These are phyloP conservation scores for Solanum pennellii DNA, from an alignment of 257 asterid species.

Conservation along the genomic window DNA sequence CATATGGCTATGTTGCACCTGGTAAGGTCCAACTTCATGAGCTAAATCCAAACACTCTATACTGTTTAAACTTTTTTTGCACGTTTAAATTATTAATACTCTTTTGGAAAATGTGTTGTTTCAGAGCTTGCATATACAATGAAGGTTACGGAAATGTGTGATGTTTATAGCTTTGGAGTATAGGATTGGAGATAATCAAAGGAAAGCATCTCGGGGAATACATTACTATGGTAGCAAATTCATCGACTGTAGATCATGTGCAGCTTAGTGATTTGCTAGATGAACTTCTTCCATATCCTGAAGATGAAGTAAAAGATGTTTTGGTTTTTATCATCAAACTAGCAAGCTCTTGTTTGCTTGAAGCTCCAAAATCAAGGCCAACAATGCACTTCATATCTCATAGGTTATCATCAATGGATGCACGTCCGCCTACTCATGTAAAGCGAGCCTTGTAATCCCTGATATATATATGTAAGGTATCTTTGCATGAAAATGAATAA, in stretches of 20 bases:
- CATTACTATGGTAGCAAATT: not conserved
- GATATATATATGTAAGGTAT: no score
- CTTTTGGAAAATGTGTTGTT: not conserved
- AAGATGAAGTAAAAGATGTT: not conserved
- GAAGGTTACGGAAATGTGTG: not conserved
- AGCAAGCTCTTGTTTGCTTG: not conserved
- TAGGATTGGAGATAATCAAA: not conserved
- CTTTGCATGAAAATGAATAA: no score
- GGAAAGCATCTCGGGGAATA: not conserved
- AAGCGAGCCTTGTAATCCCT: not conserved
- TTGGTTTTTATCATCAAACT: not conserved
- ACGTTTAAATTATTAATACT: no score
- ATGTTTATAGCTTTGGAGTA: slow-evolving; percentile 1
- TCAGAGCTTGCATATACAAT: not conserved
- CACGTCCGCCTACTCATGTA: not conserved
- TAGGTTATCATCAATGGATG: not conserved
- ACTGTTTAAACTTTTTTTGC: no score
- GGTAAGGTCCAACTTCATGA: not conserved
- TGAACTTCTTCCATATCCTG: not conserved
- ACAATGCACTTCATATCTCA: not conserved
- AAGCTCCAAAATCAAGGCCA: not conserved
- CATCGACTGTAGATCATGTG: not conserved
- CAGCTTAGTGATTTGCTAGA: not conserved
- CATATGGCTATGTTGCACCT: not conserved
- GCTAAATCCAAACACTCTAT: no score